Percentiles rank a stretch among this genome's conserved stretches.
These are phyloP conservation scores for Bromus sterilis DNA, from an alignment of 176 grass and related monocot species.

Conservation along the genomic window DNA sequence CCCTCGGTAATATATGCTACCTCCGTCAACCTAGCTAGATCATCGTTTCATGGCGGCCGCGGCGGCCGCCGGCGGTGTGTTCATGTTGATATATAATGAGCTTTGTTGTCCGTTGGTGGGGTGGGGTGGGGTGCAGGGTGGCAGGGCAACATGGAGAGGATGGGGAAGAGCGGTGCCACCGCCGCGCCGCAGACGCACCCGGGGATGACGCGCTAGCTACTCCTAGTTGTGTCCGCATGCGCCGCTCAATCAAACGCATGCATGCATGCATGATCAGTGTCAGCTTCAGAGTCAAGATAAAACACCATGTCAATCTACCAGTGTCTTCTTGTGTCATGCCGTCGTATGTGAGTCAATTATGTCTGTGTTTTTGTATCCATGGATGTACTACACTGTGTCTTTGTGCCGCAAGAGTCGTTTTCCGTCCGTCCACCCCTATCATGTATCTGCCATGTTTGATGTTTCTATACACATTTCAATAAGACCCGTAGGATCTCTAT, in stretches of 20 bases:
- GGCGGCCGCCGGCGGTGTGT: too few species aligned
- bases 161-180: conserved; percentile 27
- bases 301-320: neutral
- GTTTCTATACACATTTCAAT: too few species aligned
- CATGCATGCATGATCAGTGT: neutral
- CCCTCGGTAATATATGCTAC: conserved; percentile 16
- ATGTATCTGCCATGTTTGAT: too few species aligned
- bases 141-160: conserved; percentile 53
- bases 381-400: too few species aligned
- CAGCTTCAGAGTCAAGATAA: neutral
- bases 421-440: neutral
- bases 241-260: neutral
- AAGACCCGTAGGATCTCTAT: too few species aligned
- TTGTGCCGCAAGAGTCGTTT: neutral
- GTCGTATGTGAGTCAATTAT: too few species aligned
- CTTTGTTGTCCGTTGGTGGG: neutral
- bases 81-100: too few species aligned
- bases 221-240: neutral
- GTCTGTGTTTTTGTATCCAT: too few species aligned
- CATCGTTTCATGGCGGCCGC: neutral
- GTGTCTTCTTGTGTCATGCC: neutral
- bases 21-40: neutral
- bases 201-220: conserved; percentile 42
- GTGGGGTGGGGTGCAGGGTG: conserved; percentile 41
- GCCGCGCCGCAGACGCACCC: conserved; percentile 9